A percentile compares a stretch with the other conserved stretches of the same genome.
These are phyloP conservation scores for Claviceps sp. DNA, from an alignment of 2,329 filamentous ascomycete genomes.

Conservation along the genomic window DNA sequence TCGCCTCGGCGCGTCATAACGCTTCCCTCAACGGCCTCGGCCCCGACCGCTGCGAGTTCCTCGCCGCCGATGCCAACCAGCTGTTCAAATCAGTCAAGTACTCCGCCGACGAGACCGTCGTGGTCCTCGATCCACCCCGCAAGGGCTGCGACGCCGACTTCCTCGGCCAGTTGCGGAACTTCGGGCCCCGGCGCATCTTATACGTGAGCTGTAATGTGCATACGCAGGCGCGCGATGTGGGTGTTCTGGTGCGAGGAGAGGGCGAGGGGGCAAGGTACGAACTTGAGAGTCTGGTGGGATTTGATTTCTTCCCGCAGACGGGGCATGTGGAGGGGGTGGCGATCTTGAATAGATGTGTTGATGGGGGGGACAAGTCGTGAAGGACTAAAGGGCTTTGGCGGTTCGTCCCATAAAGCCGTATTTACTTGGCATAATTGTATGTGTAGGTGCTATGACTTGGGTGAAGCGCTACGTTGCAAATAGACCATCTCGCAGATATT, in stretches of 20 bases:
- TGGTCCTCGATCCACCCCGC: conserved; percentile 92
- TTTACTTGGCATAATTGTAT: too few species aligned
- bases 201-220: conserved; percentile 98
- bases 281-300: conserved; percentile 82
- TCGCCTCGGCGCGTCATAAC: conserved; percentile 66
- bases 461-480: too few species aligned
- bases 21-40: conserved; percentile 62
- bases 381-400: too few species aligned
- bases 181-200: conserved; percentile 65
- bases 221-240: conserved; percentile 88
- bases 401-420: too few species aligned
- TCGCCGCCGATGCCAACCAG: conserved; percentile 73
- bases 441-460: too few species aligned
- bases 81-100: conserved; percentile 69
- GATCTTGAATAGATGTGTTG: conserved; percentile 42
- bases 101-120: conserved; percentile 67
- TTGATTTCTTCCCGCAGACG: conserved; percentile 94
- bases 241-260: conserved; percentile 64
- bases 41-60: conserved; percentile 59
- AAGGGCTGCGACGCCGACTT: conserved; percentile 89
- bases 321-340: conserved; percentile 57
- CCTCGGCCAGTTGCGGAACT: conserved; percentile 64
- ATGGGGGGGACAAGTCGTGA: too few species aligned
- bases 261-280: conserved; percentile 47
- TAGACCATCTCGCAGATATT: too few species aligned